phyloP scores from a whole-genome alignment of 257 asterid species.

The Jasminum sambac region DNA sequence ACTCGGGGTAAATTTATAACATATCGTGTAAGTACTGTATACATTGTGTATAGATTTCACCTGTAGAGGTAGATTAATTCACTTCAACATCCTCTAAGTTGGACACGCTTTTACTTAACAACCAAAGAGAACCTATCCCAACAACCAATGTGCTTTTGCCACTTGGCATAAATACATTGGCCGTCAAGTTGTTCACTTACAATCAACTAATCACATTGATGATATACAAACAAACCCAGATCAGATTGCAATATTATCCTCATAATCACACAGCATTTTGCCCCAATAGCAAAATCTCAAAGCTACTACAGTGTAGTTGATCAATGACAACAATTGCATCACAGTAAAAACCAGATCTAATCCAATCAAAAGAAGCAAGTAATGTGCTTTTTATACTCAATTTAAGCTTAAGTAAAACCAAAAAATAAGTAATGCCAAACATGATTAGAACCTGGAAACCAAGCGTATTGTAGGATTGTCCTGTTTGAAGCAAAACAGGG shows the following conservation, averaged over 20 bases:
- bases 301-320: background rate
- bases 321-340: background rate
- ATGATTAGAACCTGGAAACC: slow-evolving; percentile 61
- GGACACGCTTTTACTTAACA: too few species aligned
- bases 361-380: background rate
- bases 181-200: too few species aligned
- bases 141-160: too few species aligned
- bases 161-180: too few species aligned
- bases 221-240: too few species aligned
- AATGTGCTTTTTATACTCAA: background rate
- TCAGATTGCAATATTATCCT: background rate
- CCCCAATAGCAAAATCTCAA: background rate
- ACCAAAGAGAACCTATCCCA: too few species aligned
- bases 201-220: too few species aligned
- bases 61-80: too few species aligned
- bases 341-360: background rate
- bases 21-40: too few species aligned
- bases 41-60: too few species aligned
- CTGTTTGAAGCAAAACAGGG: slow-evolving; percentile 38
- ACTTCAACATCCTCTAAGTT: too few species aligned
- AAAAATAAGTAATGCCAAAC: background rate
- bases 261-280: background rate
- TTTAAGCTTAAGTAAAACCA: background rate
- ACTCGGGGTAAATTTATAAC: too few species aligned
- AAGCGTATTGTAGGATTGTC: slow-evolving; percentile 64